Percentiles rank a stretch among this genome's conserved stretches.
phyloP scores from a whole-genome alignment of 1,284 basidiomycete genomes.

The Volvariella volvacea region DNA sequence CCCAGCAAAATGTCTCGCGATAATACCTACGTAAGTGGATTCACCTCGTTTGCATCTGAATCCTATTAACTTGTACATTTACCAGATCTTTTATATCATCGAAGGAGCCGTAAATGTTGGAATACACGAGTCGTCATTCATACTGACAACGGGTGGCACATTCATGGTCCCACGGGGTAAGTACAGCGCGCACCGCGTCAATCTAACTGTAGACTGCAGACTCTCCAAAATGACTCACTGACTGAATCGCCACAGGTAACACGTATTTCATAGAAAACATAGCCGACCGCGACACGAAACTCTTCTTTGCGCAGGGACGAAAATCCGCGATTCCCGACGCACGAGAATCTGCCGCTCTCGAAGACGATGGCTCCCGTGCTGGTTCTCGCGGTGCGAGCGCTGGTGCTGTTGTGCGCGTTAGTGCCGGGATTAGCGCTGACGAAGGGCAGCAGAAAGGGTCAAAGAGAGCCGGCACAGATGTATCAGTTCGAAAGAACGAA shows the following conservation, averaged over 20 bases:
- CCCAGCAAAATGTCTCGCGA: slow-evolving; percentile 88
- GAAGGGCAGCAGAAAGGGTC: too few relatives aligned
- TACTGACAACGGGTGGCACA: slow-evolving; percentile 79
- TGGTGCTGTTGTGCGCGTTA: too few relatives aligned
- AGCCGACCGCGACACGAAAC: slow-evolving; percentile 66
- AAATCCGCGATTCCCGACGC: slow-evolving; percentile 27
- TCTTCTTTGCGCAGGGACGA: slow-evolving; percentile 93
- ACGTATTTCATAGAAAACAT: slow-evolving; percentile 89
- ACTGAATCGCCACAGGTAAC: slow-evolving; percentile 55
- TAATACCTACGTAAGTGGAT: slow-evolving; percentile 82
- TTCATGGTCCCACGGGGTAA: slow-evolving; percentile 88
- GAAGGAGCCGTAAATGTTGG: slow-evolving; percentile 84
- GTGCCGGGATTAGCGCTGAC: too few relatives aligned
- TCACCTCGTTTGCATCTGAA: not conserved
- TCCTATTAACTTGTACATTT: slow-evolving; percentile 3
- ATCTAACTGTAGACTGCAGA: not conserved
- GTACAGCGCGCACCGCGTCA: slow-evolving; percentile 13
- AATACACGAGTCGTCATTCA: slow-evolving; percentile 73
- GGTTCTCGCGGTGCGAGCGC: too few relatives aligned
- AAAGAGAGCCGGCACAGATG: too few relatives aligned
- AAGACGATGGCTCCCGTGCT: too few relatives aligned
- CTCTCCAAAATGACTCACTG: too few relatives aligned
- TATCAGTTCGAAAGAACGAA: too few relatives aligned
- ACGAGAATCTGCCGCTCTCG: too few relatives aligned
- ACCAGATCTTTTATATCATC: slow-evolving; percentile 82